Percentiles rank a stretch among this genome's conserved stretches.
Evolutionary conservation across 2,329 filamentous ascomycete genomes (phyloP).

Genomic region (Fusarium bulbicola): DNA sequence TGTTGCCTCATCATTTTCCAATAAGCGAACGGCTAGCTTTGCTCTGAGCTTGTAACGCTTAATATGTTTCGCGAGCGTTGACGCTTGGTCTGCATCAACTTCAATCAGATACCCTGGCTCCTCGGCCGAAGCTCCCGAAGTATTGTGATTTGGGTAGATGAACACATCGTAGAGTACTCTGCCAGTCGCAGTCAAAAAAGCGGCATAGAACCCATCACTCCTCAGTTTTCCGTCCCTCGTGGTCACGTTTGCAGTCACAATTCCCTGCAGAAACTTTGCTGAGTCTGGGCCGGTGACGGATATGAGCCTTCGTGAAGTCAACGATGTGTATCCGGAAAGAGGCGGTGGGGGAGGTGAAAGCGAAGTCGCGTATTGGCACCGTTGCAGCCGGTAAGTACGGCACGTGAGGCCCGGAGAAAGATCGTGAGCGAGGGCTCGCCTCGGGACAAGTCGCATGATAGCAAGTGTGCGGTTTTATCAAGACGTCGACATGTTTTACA

Average conservation of each 20-base stretch:
- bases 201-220: constrained; percentile 74
- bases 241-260: constrained; percentile 72
- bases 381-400: constrained; percentile 46
- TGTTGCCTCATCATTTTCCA: constrained; percentile 70
- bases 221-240: constrained; percentile 49
- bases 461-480: constrained; percentile 19
- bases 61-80: constrained; percentile 74
- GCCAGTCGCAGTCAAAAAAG: constrained; percentile 86
- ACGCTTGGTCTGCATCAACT: constrained; percentile 75
- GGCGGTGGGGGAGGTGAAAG: constrained; percentile 53
- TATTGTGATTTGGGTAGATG: constrained; percentile 72
- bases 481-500: constrained; percentile 7
- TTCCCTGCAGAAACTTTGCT: constrained; percentile 85
- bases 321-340: constrained; percentile 58
- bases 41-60: constrained; percentile 86
- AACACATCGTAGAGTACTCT: constrained; percentile 90
- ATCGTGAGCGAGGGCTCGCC: constrained; percentile 28
- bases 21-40: constrained; percentile 74
- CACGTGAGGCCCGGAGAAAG: constrained; percentile 38
- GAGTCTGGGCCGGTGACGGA: constrained; percentile 82
- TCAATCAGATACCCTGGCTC: constrained; percentile 73
- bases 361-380: constrained; percentile 45
- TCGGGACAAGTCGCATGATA: constrained; percentile 41
- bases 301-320: constrained; percentile 82
- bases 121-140: constrained; percentile 35